Percentiles rank a stretch among this genome's conserved stretches.
phyloP scores from a whole-genome alignment of 2,329 filamentous ascomycete species.

The Aspergillus eucalypticola region DNA sequence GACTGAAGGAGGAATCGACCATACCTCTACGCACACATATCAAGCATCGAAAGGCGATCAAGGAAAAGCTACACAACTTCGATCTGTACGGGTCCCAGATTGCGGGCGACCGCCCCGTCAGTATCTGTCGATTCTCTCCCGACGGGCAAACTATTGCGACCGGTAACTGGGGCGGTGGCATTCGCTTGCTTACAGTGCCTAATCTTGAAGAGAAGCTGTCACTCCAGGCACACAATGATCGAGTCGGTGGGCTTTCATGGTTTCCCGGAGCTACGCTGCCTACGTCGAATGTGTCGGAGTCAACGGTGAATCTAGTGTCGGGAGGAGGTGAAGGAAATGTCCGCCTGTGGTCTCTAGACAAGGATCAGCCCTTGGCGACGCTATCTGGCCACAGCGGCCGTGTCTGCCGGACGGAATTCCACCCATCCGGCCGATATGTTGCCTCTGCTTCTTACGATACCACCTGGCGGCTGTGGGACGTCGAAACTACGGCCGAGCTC shows the following conservation, averaged over 20 bases:
- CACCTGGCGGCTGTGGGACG: conserved; percentile 95
- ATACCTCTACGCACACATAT: conserved; percentile 89
- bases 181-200: conserved; percentile 83
- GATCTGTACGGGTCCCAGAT: conserved; percentile 94
- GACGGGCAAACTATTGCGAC: conserved; percentile 80
- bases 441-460: conserved; percentile 95
- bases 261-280: conserved; percentile 77
- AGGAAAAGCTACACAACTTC: conserved; percentile 77
- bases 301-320: conserved; percentile 80
- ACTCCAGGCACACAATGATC: conserved; percentile 81
- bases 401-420: conserved; percentile 90
- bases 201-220: conserved; percentile 74
- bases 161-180: conserved; percentile 88
- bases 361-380: conserved; percentile 81
- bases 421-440: conserved; percentile 84
- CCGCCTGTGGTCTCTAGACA: conserved; percentile 83
- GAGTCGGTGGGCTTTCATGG: conserved; percentile 90
- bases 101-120: conserved; percentile 84
- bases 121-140: conserved; percentile 88
- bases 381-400: conserved; percentile 81
- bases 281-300: conserved; percentile 68
- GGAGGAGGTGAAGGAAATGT: conserved; percentile 86
- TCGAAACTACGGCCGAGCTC: conserved; percentile 79
- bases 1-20: conserved; percentile 75
- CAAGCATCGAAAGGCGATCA: conserved; percentile 85